Evolutionary conservation across 331 rosid species (phyloP), one percentile per base, ranked within the genome.

Genomic region (Arachis monticola): DNA sequence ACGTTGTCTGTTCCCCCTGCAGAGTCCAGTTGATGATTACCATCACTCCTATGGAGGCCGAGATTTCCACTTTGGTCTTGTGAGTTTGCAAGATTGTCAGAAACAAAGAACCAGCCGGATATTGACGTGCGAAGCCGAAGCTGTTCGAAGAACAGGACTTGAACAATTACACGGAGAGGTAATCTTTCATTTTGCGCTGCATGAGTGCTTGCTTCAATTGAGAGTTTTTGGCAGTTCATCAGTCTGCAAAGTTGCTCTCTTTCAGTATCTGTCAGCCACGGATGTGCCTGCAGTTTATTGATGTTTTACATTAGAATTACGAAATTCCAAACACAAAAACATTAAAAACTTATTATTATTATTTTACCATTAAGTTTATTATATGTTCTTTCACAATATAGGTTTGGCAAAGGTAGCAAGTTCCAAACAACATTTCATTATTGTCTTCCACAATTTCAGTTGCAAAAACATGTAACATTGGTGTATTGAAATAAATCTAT

Each of bases 151-250:
- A 90, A 90, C 7, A 92, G 75, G 71, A 92, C 92, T 87, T 92
- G 97, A 64, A 90, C 96, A 30, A 90, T 71, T 14, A 90, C 88
- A 6, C 97, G 89, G 13, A 92, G 94, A 1, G 97, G 97, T 44
- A 92, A 80, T 79, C 96, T 88, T 79, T 92, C 97, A 64, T 92
- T 92, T 77, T 92, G 94, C n/a, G 97, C 97, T 38, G 90, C 96
- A 46, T 92, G 97, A 3, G 91, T 84, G 88, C 96, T 90, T 9
- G 91, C 97, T 84, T 92, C 97, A 82, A 92, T 58, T 70, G 96
- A 92, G 31, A 92, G 92, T 81, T 92, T 92, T 83, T 90, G 97
- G 83, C 93, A 92, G 83, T 92, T 92, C 92, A 92, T 87, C 35
- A 90, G 81, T 77, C 96, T 74, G 77, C 94, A 92, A 56, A 92